Evolutionary conservation across 2,329 filamentous ascomycete species (phyloP), one percentile per base, ranked within the genome.

Genomic region (Blastomyces parvus): DNA sequence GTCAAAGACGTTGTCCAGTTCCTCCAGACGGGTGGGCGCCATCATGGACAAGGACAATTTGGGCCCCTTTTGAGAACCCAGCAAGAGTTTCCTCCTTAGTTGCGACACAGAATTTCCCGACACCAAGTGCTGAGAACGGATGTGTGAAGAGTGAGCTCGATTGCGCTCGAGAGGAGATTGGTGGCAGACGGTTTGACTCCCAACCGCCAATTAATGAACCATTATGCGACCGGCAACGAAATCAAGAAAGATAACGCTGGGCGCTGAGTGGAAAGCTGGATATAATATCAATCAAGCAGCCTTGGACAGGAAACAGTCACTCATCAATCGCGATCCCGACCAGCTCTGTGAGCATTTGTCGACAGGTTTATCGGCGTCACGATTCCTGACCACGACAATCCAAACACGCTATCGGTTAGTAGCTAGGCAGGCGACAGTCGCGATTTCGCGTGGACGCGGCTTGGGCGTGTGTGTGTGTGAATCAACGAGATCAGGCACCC

Each of bases 1-100:
- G 72, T 83, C 80, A 70, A 82, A 83, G 63, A 79, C 70, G 66
- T 77, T 73, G 66, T 82, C 80, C 66, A 82, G 72, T 67, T 81
- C 77, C 64, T 76, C 74, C 68, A 65, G 61, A 60, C 59, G 64
- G 22, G 65, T 62, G 36, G 65, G 61, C 30, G 63, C 53, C 62
- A 64, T 68, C 59, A 67, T 63, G 30, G 59, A 25, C 17, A n/a
- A n/a, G n/a, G n/a, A n/a, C n/a, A n/a, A 33, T 30, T 36, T 46
- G 25, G 57, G 57, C 57, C 40, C 42, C 42, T 27, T 57, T n/a
- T 36, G 42, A 42, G 57, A 11, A 17, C 25, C 17, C 42, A 30
- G 57, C 48, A 59, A 22, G 40, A 13, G 56, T 22, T 59, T 59
- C 38, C 25, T 44, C 25, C 25, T 22, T 48, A 13, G 14, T 19